Conservation (phyloP, 176 grass and related monocot genomes). For the Hsuehochloa calcarea region DNA sequence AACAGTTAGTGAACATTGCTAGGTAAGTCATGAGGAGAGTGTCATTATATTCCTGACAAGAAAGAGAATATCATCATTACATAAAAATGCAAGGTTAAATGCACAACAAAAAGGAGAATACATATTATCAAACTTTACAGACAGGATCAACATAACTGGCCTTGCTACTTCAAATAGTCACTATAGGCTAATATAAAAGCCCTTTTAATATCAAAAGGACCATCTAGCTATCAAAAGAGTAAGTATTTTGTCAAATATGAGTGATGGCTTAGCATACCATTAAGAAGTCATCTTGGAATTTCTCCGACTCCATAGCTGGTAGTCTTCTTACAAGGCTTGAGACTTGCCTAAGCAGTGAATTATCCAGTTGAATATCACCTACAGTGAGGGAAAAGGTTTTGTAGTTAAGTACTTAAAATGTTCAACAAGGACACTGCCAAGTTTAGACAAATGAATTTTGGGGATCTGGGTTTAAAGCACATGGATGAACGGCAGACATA, state of each 20-base stretch:
- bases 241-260: neutral
- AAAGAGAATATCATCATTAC: neutral
- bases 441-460: neutral
- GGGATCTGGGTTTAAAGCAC: neutral
- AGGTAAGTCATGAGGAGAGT: conserved; percentile 98
- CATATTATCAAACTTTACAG: neutral
- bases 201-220: neutral
- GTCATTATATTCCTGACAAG: conserved; percentile 91
- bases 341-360: conserved; percentile 93
- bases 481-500: conserved; percentile 12
- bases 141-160: neutral
- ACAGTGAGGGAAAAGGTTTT: conserved; percentile 5
- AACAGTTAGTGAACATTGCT: conserved; percentile 94
- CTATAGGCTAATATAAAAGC: neutral
- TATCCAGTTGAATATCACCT: conserved; percentile 85
- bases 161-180: neutral
- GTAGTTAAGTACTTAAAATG: neutral
- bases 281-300: conserved; percentile 96
- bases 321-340: conserved; percentile 95
- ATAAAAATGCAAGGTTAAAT: neutral
- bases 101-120: conserved; percentile 5
- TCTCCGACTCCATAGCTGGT: conserved; percentile 89
- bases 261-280: conserved; percentile 53
- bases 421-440: neutral
- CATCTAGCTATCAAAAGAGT: neutral